Conservation (phyloP, 164 flowering plant species). For the Chimonanthus praecox region DNA sequence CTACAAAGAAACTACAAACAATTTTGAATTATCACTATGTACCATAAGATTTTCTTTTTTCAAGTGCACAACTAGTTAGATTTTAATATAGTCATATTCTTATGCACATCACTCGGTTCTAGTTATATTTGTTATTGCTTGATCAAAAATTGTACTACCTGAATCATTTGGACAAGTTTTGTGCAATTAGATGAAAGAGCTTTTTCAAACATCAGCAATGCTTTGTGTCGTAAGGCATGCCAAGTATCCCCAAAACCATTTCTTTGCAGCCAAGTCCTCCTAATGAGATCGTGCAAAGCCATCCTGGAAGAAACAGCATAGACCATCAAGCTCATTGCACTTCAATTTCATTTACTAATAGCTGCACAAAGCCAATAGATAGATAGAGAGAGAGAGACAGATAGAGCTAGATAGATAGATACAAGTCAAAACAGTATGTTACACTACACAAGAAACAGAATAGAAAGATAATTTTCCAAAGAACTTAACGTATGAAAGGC, state of each 20-base stretch:
- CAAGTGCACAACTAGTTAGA: no score
- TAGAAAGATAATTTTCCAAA: background rate
- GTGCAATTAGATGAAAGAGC: constrained; percentile 71
- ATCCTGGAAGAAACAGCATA: constrained; percentile 32
- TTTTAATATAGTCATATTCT: background rate
- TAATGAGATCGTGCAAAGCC: constrained; percentile 60
- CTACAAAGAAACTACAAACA: no score
- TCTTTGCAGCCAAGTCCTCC: constrained; percentile 38
- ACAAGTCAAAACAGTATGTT: background rate
- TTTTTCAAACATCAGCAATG: constrained; percentile 57
- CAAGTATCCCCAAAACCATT: constrained; percentile 54
- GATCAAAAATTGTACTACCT: constrained; percentile 23
- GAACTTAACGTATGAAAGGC: background rate
- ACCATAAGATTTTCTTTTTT: no score
- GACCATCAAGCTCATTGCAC: background rate
- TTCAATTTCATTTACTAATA: no score
- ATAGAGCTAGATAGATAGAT: background rate
- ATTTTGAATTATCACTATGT: no score
- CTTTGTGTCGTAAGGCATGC: constrained; percentile 38
- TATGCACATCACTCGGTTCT: background rate
- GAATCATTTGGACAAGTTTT: constrained; percentile 66
- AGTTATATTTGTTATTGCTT: background rate
- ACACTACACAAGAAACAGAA: background rate
- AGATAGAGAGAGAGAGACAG: background rate
- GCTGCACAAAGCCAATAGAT: no score